Percentiles rank a stretch among this genome's conserved stretches.
Evolutionary conservation across 1,284 basidiomycete genomes (phyloP).

Genomic region (Microbotryum intermedium): DNA sequence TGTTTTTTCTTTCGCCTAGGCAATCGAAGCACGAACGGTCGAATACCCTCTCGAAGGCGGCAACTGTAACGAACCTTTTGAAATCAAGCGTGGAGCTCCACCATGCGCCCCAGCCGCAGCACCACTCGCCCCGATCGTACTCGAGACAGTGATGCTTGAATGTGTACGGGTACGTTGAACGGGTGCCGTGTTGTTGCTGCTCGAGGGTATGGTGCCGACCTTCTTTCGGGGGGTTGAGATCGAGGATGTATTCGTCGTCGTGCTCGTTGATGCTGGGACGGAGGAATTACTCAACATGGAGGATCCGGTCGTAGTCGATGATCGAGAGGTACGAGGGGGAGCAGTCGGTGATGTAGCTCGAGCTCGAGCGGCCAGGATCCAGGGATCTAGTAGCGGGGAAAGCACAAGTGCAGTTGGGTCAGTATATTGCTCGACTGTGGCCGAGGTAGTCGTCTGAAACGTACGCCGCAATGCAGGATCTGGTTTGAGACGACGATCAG

Average conservation of each 20-base stretch:
- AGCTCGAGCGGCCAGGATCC: conserved; percentile 6
- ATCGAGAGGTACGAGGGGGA: conserved; percentile 5
- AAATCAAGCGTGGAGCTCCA: conserved; percentile 3
- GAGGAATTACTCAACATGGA: background rate
- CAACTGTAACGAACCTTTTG: conserved; percentile 11
- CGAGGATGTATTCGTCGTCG: background rate
- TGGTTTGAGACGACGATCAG: conserved; percentile 89
- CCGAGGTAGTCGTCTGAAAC: background rate
- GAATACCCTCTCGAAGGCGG: conserved; percentile 7
- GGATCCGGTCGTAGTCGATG: background rate
- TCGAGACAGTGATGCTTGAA: conserved; percentile 1
- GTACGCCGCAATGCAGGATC: conserved; percentile 57
- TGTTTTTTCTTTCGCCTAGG: too few species aligned
- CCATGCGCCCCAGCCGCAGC: too few species aligned
- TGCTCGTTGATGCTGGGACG: background rate
- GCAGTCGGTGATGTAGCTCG: conserved; percentile 6
- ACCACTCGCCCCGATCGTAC: background rate
- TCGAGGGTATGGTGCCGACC: background rate
- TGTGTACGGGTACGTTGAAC: background rate
- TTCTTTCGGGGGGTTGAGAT: conserved; percentile 24
- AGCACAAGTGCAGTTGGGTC: background rate
- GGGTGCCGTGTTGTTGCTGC: background rate
- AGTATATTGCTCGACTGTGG: background rate
- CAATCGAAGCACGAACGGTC: too few species aligned
- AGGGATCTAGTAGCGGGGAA: conserved; percentile 1